Percentiles rank a stretch among this genome's conserved stretches.
Conservation (phyloP, 306 rosid genomes). For the Begonia peltatifolia region DNA sequence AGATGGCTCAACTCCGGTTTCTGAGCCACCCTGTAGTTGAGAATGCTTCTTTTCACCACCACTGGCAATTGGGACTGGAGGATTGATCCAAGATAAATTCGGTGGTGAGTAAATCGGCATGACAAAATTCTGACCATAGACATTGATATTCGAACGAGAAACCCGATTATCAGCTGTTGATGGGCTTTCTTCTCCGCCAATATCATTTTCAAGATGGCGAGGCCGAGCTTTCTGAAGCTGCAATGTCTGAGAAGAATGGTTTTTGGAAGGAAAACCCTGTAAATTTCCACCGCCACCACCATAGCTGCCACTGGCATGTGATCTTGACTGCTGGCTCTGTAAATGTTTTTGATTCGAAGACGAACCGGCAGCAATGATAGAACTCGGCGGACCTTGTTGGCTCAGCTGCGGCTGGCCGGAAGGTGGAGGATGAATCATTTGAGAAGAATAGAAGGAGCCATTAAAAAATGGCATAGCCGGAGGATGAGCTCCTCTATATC, state of each 20-base stretch:
- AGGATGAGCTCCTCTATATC: slow-evolving; percentile 68
- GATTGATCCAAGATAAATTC: slow-evolving; percentile 49
- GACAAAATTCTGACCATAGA: slow-evolving; percentile 68
- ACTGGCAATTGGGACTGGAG: slow-evolving; percentile 34
- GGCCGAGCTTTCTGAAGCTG: slow-evolving; percentile 20
- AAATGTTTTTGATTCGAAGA: slow-evolving; percentile 79
- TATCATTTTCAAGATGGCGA: slow-evolving; percentile 68
- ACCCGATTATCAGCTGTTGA: slow-evolving; percentile 69
- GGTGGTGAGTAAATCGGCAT: slow-evolving; percentile 64
- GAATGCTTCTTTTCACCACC: slow-evolving; percentile 52
- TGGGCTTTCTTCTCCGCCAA: slow-evolving; percentile 77
- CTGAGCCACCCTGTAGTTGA: slow-evolving; percentile 43
- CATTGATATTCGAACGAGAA: slow-evolving; percentile 36
- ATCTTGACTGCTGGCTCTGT: slow-evolving; percentile 70
- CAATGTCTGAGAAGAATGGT: slow-evolving; percentile 32
- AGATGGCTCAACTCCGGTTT: slow-evolving; percentile 50
- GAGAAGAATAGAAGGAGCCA: slow-evolving; percentile 78
- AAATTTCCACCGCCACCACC: slow-evolving; percentile 31
- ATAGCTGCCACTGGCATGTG: slow-evolving; percentile 23
- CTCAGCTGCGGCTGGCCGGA: slow-evolving; percentile 53
- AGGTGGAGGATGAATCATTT: slow-evolving; percentile 76
- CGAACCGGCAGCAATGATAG: slow-evolving; percentile 53
- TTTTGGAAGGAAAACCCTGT: slow-evolving; percentile 74
- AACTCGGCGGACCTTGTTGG: slow-evolving; percentile 61
- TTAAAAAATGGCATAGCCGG: slow-evolving; percentile 72